Evolutionary conservation across 768 basidiomycete genomes (phyloP).

Genomic region (Mycena olivaceomarginata): DNA sequence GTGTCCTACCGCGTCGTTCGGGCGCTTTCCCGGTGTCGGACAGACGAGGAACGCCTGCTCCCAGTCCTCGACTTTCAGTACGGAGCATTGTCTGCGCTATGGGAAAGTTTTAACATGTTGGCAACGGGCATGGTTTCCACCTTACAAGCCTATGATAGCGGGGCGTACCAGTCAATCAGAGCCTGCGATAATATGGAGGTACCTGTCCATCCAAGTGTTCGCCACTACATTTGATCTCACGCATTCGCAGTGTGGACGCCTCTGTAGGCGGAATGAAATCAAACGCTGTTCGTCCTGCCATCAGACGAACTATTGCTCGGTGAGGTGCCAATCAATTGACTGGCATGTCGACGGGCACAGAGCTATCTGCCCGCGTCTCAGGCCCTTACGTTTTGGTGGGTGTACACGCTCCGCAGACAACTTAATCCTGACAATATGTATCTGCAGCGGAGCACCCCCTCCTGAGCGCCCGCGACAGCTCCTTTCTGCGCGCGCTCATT

Average conservation of each 20-base stretch:
- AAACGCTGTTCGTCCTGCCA: conserved; percentile 27
- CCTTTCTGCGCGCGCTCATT: conserved; percentile 22
- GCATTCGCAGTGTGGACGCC: conserved; percentile 22
- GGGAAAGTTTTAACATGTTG: conserved; percentile 23
- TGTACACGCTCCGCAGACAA: conserved; percentile 12
- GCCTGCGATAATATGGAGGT: conserved; percentile 26
- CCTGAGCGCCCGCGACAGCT: conserved; percentile 11
- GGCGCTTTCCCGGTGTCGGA: conserved; percentile 12
- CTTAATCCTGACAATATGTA: conserved; percentile 18
- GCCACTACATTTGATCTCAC: conserved; percentile 22
- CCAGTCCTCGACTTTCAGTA: conserved; percentile 25
- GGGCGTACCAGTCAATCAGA: conserved; percentile 26
- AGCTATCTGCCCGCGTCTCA: conserved; percentile 21
- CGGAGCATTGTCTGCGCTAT: conserved; percentile 13
- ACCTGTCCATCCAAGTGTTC: neutral
- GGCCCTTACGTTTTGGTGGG: conserved; percentile 19
- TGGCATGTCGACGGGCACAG: conserved; percentile 25
- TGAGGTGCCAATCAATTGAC: conserved; percentile 24
- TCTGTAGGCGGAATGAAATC: conserved; percentile 22
- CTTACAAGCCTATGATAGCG: conserved; percentile 21
- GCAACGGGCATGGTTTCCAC: conserved; percentile 11
- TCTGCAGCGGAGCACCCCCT: conserved; percentile 15
- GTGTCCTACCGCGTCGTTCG: conserved; percentile 22
- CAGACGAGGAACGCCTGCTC: conserved; percentile 14
- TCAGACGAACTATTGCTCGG: conserved; percentile 29